Evolutionary conservation across 192 early-diverging fungal species (phyloP), one percentile per base, ranked within the genome.

Genomic region (Coemansia reversa): DNA sequence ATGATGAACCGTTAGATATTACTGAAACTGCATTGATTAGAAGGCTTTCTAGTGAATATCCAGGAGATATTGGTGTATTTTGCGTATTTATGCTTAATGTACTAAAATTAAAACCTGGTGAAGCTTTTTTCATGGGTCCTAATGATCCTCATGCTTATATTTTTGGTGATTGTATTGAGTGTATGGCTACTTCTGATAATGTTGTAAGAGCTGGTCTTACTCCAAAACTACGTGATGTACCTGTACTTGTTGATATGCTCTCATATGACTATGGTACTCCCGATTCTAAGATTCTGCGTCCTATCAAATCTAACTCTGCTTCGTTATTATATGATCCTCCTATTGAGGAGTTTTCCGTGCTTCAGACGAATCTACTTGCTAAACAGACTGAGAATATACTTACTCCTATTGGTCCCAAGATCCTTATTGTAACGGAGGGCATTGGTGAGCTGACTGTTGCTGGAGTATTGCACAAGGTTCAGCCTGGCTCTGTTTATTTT

Each of bases 161-260:
- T 48, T 94, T 87, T 54, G 95, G 95, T 77, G 97, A 99, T 77
- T 95, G 91, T 75, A 83, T 99, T 48, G 97, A 99, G 75, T 98
- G 95, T 74, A 99, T 99, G 97, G 97, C 97, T 8, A 90, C 94
- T 7, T 90, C 87, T 51, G 97, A 99, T 71, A 99, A 99, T 68
- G 97, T 99, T 3, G 91, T 99, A 5, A 90, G 97, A 28, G 92
- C 95, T 2, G 97, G 97, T 12, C 79, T 99, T 60, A 99, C 97
- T 6, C 97, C 97, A 14, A 99, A 99, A 79, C 92, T 95, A 6
- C 62, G 71, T 53, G 82, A 99, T 70, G 95, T 99, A 16, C 72
- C 86, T 6, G 93, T 94, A 4, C 83, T 99, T 16, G 88, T 94
- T 1, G 66, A 86, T 29, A 97, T 97, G 92, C 87, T 98, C 42